A percentile compares a stretch with the other conserved stretches of the same genome.
Evolutionary conservation across 768 basidiomycete genomes (phyloP).

Genomic region (Rhodotorula toruloides): DNA sequence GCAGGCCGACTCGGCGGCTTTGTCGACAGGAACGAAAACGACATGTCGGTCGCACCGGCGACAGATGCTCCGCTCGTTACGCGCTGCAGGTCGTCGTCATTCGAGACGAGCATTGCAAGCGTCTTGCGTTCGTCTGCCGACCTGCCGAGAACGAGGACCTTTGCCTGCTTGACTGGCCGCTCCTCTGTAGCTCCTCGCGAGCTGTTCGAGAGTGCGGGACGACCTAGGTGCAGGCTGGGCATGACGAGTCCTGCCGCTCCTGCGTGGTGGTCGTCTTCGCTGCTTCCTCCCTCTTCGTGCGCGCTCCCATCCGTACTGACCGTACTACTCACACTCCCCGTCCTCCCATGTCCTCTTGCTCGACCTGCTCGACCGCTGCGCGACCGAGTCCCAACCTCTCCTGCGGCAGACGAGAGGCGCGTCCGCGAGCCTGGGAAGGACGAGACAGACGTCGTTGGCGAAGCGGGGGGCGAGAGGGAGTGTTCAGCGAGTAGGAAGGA

Average conservation of each 20-base stretch:
- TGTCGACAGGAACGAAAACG: slow-evolving; percentile 16
- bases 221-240: slow-evolving; percentile 17
- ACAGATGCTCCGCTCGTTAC: background rate
- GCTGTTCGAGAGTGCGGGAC: background rate
- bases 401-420: background rate
- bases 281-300: slow-evolving; percentile 2
- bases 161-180: background rate
- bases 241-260: slow-evolving; percentile 28
- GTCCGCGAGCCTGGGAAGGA: slow-evolving; percentile 14
- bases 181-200: background rate
- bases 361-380: background rate
- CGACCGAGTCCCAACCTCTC: no score
- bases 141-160: slow-evolving; percentile 23
- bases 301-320: slow-evolving; percentile 24
- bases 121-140: slow-evolving; percentile 15
- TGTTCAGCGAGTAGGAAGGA: slow-evolving; percentile 14
- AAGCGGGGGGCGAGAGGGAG: slow-evolving; percentile 10
- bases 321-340: slow-evolving; percentile 20
- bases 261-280: slow-evolving; percentile 7
- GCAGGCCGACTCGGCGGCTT: no score
- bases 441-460: background rate
- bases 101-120: slow-evolving; percentile 8
- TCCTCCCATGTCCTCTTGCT: background rate
- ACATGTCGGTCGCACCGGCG: slow-evolving; percentile 8
- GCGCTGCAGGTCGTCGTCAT: slow-evolving; percentile 4